Conservation (phyloP, 2,329 filamentous ascomycete genomes). For the Epichloe glyceriae region DNA sequence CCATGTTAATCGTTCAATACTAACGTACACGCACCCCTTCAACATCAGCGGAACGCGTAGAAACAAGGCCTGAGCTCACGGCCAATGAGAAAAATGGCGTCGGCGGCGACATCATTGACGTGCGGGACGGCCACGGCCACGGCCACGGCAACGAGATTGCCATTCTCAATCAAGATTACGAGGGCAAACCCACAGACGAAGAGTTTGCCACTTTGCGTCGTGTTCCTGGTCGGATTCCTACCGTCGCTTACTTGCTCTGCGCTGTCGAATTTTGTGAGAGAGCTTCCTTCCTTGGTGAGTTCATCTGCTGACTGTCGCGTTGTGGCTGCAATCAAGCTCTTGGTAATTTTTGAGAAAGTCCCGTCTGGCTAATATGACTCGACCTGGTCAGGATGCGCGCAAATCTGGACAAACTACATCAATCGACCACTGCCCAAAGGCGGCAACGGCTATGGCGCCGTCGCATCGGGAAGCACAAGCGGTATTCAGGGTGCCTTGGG, state of each 20-base stretch:
- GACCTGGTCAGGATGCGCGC: constrained; percentile 8
- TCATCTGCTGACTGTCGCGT: no score
- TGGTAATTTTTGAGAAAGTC: no score
- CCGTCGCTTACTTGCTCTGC: constrained; percentile 42
- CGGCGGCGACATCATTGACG: neutral
- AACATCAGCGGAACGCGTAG: neutral
- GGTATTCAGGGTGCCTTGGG: constrained; percentile 44
- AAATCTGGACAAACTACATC: constrained; percentile 40
- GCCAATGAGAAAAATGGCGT: neutral
- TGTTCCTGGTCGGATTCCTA: constrained; percentile 37
- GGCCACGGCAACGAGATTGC: constrained; percentile 5
- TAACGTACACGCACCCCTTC: neutral
- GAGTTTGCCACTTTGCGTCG: constrained; percentile 39
- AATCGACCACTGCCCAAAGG: constrained; percentile 43
- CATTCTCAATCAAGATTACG: constrained; percentile 12
- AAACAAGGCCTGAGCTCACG: neutral
- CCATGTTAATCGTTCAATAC: neutral
- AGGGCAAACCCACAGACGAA: constrained; percentile 38
- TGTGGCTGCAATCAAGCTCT: no score
- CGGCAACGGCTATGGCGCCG: constrained; percentile 33
- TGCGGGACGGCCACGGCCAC: neutral
- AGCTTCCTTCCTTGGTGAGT: constrained; percentile 45
- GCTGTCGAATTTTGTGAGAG: constrained; percentile 48
- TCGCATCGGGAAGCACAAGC: constrained; percentile 24
- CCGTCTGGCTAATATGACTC: neutral